Base-by-base conservation (phyloP, 2,329 filamentous ascomycete species). In the Leptographium flavum region DNA sequence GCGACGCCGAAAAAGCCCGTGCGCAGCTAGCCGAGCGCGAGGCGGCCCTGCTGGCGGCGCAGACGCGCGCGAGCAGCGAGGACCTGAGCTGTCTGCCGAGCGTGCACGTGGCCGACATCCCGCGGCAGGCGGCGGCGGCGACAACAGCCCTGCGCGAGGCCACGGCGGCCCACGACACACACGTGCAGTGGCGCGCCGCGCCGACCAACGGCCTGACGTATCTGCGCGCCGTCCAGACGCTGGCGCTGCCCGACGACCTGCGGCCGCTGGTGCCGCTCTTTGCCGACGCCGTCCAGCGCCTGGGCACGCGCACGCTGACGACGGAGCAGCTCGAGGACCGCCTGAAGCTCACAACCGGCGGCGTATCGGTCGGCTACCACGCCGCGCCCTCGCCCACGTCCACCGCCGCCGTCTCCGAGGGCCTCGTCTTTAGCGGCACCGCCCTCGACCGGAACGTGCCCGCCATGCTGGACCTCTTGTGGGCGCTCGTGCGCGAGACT, bases 131-230 rank as follows among this genome's bases (percentile, higher is more conserved):
- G 57, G 83, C 88, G 55, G 62, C 64, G 0, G 61, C 88, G 55
- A 62, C 64, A 0, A 61, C 71, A 0, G 56, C 65, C 3, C 56
- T 80, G 35, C 73, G 74, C 45, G 84, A 90, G 50, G 76, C 83
- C n/a, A 65, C 68, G 9, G 14, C 17, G 14, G 14, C 21, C 3
- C 33, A 35, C 21, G 17, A 35, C 21, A 17, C 22, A 5, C 21
- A 17, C 4, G 38, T 28, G 15, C 85, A 95, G 55, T 95, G 88
- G 87, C 81, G 83, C 42, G 86, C 94, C 61, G 87, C 88, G 8
- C 84, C 87, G 2, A 98, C 92, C 0, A 98, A 98, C 55, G 92
- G 92, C 0, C 67, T 98, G 47, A 96, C 90, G 1, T 98, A 98
- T 60, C 94, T 98, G 68, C 81, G 88, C 48, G 87, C 87, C 3